phyloP scores from a whole-genome alignment of 2,329 filamentous ascomycete species.

The Alternaria ventricosa region DNA sequence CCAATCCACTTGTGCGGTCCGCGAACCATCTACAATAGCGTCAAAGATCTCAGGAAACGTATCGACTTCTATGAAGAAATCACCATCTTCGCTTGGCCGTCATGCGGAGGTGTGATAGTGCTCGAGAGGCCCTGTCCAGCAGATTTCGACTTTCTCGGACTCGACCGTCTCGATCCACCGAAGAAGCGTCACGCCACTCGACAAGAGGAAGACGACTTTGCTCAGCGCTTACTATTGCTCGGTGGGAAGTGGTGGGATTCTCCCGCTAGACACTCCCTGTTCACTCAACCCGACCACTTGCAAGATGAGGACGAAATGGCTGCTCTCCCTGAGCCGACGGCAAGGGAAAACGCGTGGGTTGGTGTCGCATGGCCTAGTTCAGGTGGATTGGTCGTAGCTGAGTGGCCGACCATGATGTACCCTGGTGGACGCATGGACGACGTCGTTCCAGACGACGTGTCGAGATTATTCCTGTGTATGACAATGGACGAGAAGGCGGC shows the following conservation, averaged over 20 bases:
- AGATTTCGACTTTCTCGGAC: not conserved
- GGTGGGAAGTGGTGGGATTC: not conserved
- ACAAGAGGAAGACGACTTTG: not conserved
- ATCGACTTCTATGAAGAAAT: not conserved
- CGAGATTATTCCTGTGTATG: not conserved
- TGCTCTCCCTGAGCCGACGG: not conserved
- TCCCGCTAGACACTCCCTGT: not conserved
- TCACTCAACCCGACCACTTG: not conserved
- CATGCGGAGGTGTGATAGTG: not conserved
- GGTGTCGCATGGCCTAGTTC: not conserved
- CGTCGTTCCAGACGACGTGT: not conserved
- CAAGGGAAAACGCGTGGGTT: not conserved
- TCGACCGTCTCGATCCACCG: not conserved
- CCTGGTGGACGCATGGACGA: not conserved
- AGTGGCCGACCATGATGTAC: not conserved
- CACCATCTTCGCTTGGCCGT: not conserved
- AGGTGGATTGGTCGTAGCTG: not conserved
- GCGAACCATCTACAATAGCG: not conserved
- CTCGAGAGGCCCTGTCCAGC: not conserved
- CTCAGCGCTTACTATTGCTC: not conserved
- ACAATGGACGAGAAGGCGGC: not conserved
- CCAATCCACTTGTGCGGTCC: not conserved
- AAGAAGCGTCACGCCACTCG: not conserved
- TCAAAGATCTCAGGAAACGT: not conserved
- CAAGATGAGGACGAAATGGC: not conserved